A percentile compares a stretch with the other conserved stretches of the same genome.
These are phyloP conservation scores for Acacia pycnantha DNA, from an alignment of 331 rosid genomes.

Conservation along the genomic window DNA sequence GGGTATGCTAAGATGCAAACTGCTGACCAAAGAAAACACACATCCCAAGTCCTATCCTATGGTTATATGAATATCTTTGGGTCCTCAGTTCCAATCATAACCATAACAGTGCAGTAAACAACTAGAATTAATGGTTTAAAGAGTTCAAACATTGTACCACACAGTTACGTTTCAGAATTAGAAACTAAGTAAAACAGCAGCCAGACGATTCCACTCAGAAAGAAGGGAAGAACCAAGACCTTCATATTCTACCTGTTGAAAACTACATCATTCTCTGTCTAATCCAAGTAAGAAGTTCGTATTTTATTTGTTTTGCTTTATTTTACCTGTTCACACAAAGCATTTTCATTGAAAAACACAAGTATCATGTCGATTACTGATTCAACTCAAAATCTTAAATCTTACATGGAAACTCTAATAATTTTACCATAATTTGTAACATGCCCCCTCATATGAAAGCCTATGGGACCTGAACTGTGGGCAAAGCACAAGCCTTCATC, in stretches of 20 bases:
- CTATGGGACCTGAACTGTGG: not conserved
- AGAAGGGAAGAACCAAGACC: not conserved
- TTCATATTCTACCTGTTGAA: not conserved
- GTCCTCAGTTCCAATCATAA: conserved; percentile 1
- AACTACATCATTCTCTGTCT: not conserved
- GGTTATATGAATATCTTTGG: not conserved
- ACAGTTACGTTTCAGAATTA: not conserved
- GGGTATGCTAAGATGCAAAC: not conserved
- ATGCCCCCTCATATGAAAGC: not conserved
- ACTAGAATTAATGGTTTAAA: not conserved
- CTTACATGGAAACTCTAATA: not conserved
- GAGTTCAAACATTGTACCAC: not conserved
- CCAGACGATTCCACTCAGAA: not conserved
- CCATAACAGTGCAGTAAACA: not conserved
- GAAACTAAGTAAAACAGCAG: not conserved
- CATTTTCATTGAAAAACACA: not conserved
- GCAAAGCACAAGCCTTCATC: not conserved
- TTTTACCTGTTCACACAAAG: not conserved
- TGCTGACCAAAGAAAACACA: not conserved
- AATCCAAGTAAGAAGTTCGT: not conserved
- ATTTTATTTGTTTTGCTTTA: not conserved
- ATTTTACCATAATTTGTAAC: not conserved
- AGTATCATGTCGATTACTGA: not conserved
- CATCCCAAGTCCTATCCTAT: not conserved
- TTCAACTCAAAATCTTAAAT: not conserved